phyloP scores from a whole-genome alignment of 2,329 filamentous ascomycete genomes.

The Helotiales sp. region DNA sequence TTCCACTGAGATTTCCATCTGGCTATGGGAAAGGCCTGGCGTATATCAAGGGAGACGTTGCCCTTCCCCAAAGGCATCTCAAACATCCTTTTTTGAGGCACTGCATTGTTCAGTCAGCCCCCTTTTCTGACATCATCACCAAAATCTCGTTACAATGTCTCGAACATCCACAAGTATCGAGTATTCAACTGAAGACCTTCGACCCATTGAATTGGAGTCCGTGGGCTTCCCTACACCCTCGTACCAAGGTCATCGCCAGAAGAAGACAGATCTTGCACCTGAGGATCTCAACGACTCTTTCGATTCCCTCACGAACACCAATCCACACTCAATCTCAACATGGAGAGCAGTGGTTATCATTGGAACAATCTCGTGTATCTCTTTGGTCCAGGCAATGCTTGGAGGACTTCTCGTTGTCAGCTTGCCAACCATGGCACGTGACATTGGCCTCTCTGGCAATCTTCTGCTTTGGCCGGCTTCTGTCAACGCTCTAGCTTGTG shows the following conservation, averaged over 20 bases:
- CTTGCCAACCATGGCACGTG: constrained; percentile 42
- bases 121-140: neutral
- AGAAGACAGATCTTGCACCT: constrained; percentile 1
- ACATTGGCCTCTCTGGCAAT: constrained; percentile 32
- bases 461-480: constrained; percentile 35
- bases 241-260: neutral
- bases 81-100: neutral
- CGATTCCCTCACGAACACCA: constrained; percentile 2
- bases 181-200: neutral
- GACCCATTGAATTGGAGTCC: constrained; percentile 14
- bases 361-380: constrained; percentile 24
- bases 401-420: constrained; percentile 41
- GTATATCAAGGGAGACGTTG: too few species aligned
- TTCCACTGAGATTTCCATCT: too few species aligned
- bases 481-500: constrained; percentile 41
- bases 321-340: constrained; percentile 13
- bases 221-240: constrained; percentile 6
- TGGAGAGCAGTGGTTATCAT: constrained; percentile 21
- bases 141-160: neutral
- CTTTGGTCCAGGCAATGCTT: constrained; percentile 31
- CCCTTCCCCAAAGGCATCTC: too few species aligned
- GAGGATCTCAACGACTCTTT: neutral
- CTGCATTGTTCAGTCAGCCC: neutral
- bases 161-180: neutral
- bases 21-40: too few species aligned